Conservation (phyloP, 345 rosid species). For the Eucalyptus pumila region DNA sequence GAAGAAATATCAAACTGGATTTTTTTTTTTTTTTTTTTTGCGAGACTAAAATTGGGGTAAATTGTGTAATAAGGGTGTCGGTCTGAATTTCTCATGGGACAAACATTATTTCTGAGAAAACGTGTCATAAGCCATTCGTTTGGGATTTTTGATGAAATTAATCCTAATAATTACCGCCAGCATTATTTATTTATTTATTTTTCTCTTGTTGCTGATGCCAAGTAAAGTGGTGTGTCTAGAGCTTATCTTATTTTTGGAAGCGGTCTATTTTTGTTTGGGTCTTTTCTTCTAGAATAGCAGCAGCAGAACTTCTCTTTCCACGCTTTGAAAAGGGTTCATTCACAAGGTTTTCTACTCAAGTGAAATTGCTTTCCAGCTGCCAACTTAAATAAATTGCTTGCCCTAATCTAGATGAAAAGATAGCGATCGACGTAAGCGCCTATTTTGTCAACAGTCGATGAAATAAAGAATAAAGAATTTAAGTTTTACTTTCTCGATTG, state of each 20-base stretch:
- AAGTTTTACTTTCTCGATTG: background rate
- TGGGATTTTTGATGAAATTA: background rate
- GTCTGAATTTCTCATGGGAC: background rate
- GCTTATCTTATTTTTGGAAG: background rate
- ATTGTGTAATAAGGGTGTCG: background rate
- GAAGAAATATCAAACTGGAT: background rate
- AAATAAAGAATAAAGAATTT: background rate
- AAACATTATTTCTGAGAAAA: background rate
- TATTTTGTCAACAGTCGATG: background rate
- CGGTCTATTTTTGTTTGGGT: background rate
- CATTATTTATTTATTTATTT: background rate
- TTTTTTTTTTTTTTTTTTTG: background rate
- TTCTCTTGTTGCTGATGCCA: background rate
- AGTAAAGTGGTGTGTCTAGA: background rate
- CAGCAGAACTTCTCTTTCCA: background rate
- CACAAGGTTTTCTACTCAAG: background rate
- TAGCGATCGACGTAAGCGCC: background rate
- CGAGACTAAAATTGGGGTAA: background rate
- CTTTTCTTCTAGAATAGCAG: background rate
- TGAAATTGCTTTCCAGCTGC: background rate
- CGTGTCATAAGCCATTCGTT: accelerated
- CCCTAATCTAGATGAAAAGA: background rate
- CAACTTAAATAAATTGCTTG: background rate
- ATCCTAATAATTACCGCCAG: background rate
- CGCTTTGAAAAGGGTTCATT: background rate